Evolutionary conservation across 2,329 filamentous ascomycete genomes (phyloP), one percentile per base, ranked within the genome.

Genomic region (Cercospora sp.): DNA sequence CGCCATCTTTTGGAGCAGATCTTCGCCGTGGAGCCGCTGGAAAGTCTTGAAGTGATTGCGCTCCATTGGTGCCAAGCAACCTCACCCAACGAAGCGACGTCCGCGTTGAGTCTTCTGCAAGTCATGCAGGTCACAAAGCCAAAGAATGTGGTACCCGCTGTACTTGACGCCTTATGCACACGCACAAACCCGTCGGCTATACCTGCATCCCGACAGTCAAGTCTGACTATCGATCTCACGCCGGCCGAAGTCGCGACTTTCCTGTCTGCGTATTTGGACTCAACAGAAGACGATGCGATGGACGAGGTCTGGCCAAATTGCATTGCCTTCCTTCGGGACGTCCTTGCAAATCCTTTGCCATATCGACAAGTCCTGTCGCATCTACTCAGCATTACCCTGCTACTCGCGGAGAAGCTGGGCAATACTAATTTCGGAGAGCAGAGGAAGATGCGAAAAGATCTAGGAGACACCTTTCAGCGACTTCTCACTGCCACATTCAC

Each of bases 221-320:
- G 92, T 1, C 83, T 98, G 78, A 97, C 94, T 0, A 91, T 95
- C 18, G 90, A 92, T 59, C 82, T 99, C 9, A 89, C 89, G 64
- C 93, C 97, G 75, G 87, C 88, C 0, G 94, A 97, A 75, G 83
- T 99, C 10, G 92, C 94, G 8, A 87, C 91, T 8, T 99, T 99
- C 78, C 81, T 98, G 55, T 91, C 97, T 7, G 91, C 95, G 70
- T 99, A 99, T 79, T 90, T 93, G 0, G 88, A 88, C 31, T 95
- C 94, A 0, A 84, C 98, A 12, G 95, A 99, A 76, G 95, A 99
- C 75, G 95, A 99, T 82, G 91, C 95, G 16, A 94, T 97, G 86
- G 95, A 99, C 75, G 95, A 99, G 80, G 97, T 99, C 60, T 99
- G 95, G 95, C 86, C 89, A 48, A 94, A 99, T 77, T 99, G 94